Evolutionary conservation across 164 flowering plant species (phyloP), one percentile per base, ranked within the genome.

Genomic region (Litsea cubeba): DNA sequence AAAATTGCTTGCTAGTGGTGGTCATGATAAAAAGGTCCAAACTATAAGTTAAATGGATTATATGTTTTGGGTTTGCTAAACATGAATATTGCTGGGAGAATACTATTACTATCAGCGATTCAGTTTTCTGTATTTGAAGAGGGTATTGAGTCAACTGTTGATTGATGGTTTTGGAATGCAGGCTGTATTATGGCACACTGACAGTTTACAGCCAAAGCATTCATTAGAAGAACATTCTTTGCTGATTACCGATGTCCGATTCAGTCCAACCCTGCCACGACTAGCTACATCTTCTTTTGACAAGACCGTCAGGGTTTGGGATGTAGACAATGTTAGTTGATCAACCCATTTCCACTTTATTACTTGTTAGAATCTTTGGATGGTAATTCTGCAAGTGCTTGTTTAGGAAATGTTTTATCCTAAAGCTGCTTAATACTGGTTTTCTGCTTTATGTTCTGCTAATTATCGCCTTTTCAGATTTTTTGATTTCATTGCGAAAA

Each of bases 1-100:
- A 40, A 95, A 93, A 76, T 80, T 95, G 71, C 93, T 95, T 82
- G 99, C 95, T 28, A 92, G 84, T 84, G 99, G 95, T 71, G 97
- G 99, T 74, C 97, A 95, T 83, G 95, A 95, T 80, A 95, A 90
- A 68, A 88, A 88, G 87, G 91, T 84, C 62, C 62, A 62, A 8
- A 20, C 70, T 63, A 60, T 25, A 72, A 68, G 22, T n/a, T 20
- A 12, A 23, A 24, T n/a, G 69, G 15, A 66, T 66, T 63, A 8
- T 66, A 17, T 66, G 40, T 30, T 66, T 17, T 32, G 5, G 14
- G 32, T 14, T 15, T 30, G 35, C 69, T 14, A 23, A 40, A 7
- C 10, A 8, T 40, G 46, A 40, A 40, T 40, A 8, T 40, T 40
- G 0, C 11, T 40, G 10, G 46, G 46, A 40, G 46, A 40, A 40